phyloP scores from a whole-genome alignment of 148 eudicot genomes.

The Cornus kousa region DNA sequence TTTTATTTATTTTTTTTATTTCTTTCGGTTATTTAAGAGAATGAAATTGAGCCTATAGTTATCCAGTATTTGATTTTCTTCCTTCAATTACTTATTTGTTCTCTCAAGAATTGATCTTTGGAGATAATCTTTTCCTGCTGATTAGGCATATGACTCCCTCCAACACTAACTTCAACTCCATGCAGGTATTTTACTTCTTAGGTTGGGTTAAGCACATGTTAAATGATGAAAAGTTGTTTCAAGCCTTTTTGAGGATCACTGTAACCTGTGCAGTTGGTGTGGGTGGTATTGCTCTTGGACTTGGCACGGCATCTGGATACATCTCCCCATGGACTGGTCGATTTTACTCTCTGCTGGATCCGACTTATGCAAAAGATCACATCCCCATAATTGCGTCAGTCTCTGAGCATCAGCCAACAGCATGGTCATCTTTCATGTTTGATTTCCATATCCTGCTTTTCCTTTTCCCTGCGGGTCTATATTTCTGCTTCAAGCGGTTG shows the following conservation, averaged over 20 bases:
- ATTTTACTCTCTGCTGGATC: conserved; percentile 95
- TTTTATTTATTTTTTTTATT: too few relatives aligned
- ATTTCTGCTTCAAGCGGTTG: conserved; percentile 95
- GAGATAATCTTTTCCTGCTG: not conserved
- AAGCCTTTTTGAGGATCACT: conserved; percentile 82
- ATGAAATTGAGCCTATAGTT: not conserved
- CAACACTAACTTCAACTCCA: conserved; percentile 7
- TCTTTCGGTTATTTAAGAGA: not conserved
- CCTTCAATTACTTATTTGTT: not conserved
- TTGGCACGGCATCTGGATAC: conserved; percentile 95
- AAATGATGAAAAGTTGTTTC: conserved; percentile 74
- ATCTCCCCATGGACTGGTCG: conserved; percentile 99
- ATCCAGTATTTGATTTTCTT: not conserved
- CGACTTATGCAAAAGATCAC: conserved; percentile 97
- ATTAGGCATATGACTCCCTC: not conserved
- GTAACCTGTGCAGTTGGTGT: conserved; percentile 69
- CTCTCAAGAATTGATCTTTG: not conserved
- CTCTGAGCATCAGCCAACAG: conserved; percentile 99
- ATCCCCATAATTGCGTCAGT: conserved; percentile 98
- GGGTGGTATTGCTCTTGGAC: conserved; percentile 84
- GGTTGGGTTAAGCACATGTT: conserved; percentile 88
- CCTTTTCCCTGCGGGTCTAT: conserved; percentile 94
- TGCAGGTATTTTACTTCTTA: conserved; percentile 92
- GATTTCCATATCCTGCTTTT: conserved; percentile 90
- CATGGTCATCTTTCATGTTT: conserved; percentile 99